Conservation (phyloP, 768 basidiomycete genomes). For the Boletus vermiculosoides region DNA sequence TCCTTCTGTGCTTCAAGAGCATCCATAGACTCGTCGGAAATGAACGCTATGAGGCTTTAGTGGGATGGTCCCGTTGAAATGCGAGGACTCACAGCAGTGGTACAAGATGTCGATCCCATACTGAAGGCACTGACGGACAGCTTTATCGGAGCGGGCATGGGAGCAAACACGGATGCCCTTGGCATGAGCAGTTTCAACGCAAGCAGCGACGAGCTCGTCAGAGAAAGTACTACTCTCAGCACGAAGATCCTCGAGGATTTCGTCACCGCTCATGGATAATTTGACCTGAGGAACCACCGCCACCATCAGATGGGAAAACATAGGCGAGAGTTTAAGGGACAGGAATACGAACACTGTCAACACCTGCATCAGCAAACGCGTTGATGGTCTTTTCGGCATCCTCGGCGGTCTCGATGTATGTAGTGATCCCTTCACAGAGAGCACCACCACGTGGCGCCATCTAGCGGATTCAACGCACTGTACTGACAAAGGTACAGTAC, state of each 20-base stretch:
- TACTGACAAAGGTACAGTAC: background rate
- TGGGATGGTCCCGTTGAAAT: background rate
- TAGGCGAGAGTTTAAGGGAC: background rate
- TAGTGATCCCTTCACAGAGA: constrained; percentile 34
- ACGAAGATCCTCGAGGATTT: constrained; percentile 34
- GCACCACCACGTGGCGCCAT: constrained; percentile 34
- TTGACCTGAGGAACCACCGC: constrained; percentile 26
- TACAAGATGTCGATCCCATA: constrained; percentile 37
- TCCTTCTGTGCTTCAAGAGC: constrained; percentile 37
- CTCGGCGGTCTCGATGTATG: constrained; percentile 29
- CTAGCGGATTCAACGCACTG: constrained; percentile 6
- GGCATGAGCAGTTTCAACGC: constrained; percentile 35
- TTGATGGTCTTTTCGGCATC: constrained; percentile 31
- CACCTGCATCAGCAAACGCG: constrained; percentile 24
- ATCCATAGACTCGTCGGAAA: constrained; percentile 37
- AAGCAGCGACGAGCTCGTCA: constrained; percentile 35
- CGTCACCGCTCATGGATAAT: constrained; percentile 38
- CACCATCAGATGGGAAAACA: background rate
- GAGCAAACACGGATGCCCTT: constrained; percentile 38
- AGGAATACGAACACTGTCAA: constrained; percentile 19
- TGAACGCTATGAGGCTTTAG: constrained; percentile 31
- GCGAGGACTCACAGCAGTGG: constrained; percentile 22
- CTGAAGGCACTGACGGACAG: constrained; percentile 35
- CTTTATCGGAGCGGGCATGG: constrained; percentile 36
- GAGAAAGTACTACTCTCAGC: constrained; percentile 37